phyloP scores from a whole-genome alignment of 2,329 filamentous ascomycete species.

The Pseudocercospora vitis region DNA sequence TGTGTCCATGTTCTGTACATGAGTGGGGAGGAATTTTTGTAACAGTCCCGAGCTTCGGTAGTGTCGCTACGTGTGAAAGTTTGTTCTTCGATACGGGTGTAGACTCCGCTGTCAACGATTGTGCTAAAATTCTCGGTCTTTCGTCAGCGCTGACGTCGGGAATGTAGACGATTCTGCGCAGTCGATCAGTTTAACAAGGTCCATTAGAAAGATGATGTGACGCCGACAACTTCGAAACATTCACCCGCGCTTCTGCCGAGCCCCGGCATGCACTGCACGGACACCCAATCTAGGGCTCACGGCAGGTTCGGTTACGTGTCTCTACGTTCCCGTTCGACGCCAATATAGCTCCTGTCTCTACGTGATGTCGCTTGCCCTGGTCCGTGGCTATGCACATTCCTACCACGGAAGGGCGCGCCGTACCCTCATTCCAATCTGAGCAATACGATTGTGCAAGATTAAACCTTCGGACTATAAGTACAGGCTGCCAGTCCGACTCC shows the following conservation, averaged over 20 bases:
- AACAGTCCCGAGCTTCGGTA: too few species aligned
- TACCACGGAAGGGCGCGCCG: neutral
- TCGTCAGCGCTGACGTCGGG: neutral
- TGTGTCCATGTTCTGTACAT: too few species aligned
- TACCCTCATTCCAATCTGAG: too few species aligned
- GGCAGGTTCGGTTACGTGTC: neutral
- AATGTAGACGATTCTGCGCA: neutral
- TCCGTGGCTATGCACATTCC: neutral
- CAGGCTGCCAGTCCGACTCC: too few species aligned
- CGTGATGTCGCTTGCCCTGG: neutral
- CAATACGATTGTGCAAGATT: too few species aligned
- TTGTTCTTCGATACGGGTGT: neutral
- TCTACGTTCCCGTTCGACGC: too few species aligned
- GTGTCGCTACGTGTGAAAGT: too few species aligned
- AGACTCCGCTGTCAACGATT: too few species aligned
- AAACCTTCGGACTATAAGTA: too few species aligned
- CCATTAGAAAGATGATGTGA: neutral
- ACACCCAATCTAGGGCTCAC: neutral
- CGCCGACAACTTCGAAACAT: constrained; percentile 2
- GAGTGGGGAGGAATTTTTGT: too few species aligned
- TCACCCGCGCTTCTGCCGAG: neutral
- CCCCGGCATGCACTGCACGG: neutral
- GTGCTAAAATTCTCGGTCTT: too few species aligned
- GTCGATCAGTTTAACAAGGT: neutral
- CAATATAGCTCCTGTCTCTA: too few species aligned